These are phyloP conservation scores for Cladosporium sp. DNA, from an alignment of 2,329 filamentous ascomycete genomes.

Conservation along the genomic window DNA sequence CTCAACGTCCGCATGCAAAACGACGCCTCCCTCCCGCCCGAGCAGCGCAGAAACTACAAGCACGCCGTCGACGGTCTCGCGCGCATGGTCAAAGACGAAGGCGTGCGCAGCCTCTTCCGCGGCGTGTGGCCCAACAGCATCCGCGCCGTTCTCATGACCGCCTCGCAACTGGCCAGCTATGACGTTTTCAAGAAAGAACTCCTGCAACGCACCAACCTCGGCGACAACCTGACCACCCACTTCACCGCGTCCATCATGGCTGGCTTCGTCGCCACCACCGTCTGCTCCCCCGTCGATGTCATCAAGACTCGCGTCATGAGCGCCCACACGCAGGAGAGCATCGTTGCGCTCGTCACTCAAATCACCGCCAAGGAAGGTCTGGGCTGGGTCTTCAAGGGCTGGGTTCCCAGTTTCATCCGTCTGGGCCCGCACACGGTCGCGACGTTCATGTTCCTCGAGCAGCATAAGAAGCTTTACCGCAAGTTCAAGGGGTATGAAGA, in stretches of 20 bases:
- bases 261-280: constrained; percentile 77
- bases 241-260: constrained; percentile 74
- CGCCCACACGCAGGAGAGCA: constrained; percentile 47
- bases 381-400: constrained; percentile 84
- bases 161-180: constrained; percentile 77
- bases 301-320: constrained; percentile 89
- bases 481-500: constrained; percentile 18
- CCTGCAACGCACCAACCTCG: constrained; percentile 60
- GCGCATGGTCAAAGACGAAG: constrained; percentile 85
- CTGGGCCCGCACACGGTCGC: constrained; percentile 75
- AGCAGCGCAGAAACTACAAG: constrained; percentile 79
- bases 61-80: constrained; percentile 82
- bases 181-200: constrained; percentile 74
- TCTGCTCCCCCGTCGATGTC: constrained; percentile 82
- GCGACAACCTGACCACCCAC: constrained; percentile 69
- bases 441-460: constrained; percentile 81
- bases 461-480: constrained; percentile 76
- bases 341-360: constrained; percentile 59
- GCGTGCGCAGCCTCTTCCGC: constrained; percentile 69
- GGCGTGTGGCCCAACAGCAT: constrained; percentile 80
- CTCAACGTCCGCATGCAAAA: constrained; percentile 99
- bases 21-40: constrained; percentile 69
- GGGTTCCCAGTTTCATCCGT: constrained; percentile 73
- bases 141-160: constrained; percentile 80
- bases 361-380: constrained; percentile 69